Evolutionary conservation across 768 basidiomycete species (phyloP).

Genomic region (Xerocomus spinulosus): DNA sequence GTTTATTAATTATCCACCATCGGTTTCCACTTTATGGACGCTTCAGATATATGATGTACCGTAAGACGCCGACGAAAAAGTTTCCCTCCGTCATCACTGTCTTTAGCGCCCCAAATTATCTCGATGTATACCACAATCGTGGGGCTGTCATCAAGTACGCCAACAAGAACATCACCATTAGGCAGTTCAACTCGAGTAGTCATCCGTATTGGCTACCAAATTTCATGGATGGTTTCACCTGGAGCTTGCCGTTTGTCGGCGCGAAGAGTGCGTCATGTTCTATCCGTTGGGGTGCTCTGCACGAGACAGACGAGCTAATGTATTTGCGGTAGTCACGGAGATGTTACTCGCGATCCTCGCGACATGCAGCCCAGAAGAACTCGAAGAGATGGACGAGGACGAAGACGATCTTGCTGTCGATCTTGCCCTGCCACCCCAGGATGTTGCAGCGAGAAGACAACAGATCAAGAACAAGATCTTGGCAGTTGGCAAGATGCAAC

Average conservation of each 20-base stretch:
- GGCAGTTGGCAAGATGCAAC: slow-evolving; percentile 87
- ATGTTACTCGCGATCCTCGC: slow-evolving; percentile 95
- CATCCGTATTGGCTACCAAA: slow-evolving; percentile 97
- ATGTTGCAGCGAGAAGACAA: slow-evolving; percentile 53
- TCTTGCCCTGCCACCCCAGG: slow-evolving; percentile 34
- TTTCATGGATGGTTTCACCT: slow-evolving; percentile 98
- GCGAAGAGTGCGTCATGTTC: slow-evolving; percentile 77
- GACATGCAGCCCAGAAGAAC: slow-evolving; percentile 91
- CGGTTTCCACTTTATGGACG: background rate
- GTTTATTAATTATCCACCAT: slow-evolving; percentile 17
- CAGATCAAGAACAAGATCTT: slow-evolving; percentile 92
- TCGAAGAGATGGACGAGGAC: slow-evolving; percentile 61
- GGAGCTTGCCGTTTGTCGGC: slow-evolving; percentile 97
- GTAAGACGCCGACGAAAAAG: slow-evolving; percentile 90
- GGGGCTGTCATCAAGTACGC: slow-evolving; percentile 97
- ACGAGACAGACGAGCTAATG: background rate
- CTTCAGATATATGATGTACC: slow-evolving; percentile 83
- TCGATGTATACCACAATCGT: slow-evolving; percentile 96
- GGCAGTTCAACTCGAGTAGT: slow-evolving; percentile 74
- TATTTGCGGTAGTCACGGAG: slow-evolving; percentile 68
- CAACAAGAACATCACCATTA: slow-evolving; percentile 94
- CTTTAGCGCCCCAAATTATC: slow-evolving; percentile 96
- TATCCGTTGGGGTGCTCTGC: background rate
- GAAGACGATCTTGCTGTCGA: slow-evolving; percentile 29
- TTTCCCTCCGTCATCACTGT: slow-evolving; percentile 98